Evolutionary conservation across 768 basidiomycete species (phyloP).

Genomic region (Suillus discolor): DNA sequence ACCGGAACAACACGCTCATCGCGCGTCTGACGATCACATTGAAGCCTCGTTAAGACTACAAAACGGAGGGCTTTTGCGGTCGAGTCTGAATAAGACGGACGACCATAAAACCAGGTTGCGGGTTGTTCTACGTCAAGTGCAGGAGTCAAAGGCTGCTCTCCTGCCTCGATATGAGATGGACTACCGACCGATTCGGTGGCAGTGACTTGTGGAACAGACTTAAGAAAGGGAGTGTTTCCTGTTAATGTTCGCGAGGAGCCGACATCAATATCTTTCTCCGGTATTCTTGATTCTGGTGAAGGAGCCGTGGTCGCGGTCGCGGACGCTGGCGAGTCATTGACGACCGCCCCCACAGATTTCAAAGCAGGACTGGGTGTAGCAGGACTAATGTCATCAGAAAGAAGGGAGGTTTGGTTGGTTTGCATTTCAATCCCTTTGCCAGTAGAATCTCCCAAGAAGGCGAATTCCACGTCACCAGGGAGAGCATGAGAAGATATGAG

Average conservation of each 20-base stretch:
- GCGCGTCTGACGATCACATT: conserved; percentile 60
- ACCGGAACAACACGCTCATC: conserved; percentile 66
- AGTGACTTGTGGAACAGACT: conserved; percentile 11
- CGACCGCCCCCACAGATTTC: not conserved
- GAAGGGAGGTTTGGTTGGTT: not conserved
- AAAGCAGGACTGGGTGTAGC: not conserved
- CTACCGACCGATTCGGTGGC: conserved; percentile 14
- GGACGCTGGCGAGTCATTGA: conserved; percentile 12
- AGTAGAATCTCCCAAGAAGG: not conserved
- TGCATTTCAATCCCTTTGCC: not conserved
- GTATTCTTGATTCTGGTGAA: conserved; percentile 15
- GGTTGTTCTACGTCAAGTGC: conserved; percentile 9
- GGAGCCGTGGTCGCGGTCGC: conserved; percentile 17
- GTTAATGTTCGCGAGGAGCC: conserved; percentile 7
- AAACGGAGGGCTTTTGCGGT: conserved; percentile 63
- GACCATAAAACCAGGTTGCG: conserved; percentile 2
- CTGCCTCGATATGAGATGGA: conserved; percentile 28
- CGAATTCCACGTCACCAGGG: conserved; percentile 1
- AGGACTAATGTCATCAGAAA: not conserved
- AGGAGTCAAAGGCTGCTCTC: conserved; percentile 3
- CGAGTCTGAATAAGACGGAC: conserved; percentile 34
- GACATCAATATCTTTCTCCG: conserved; percentile 19
- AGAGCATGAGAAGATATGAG: conserved; percentile 4
- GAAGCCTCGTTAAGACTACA: conserved; percentile 62
- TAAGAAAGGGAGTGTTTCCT: conserved; percentile 10